Percentiles rank a stretch among this genome's conserved stretches.
Evolutionary conservation across 164 flowering plant genomes (phyloP).

Genomic region (Buxus sempervirens): DNA sequence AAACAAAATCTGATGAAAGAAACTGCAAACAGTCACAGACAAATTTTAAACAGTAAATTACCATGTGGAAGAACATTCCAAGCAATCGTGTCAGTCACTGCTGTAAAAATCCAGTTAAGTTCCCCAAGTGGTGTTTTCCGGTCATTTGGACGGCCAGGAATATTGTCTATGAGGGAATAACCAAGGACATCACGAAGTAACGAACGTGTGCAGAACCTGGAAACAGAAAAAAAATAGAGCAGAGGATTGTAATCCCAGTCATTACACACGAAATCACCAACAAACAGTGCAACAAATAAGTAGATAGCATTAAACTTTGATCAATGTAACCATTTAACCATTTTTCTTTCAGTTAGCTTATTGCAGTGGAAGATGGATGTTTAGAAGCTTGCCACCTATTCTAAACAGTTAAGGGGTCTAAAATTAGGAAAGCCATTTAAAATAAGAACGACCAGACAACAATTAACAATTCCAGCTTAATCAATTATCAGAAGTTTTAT

Average conservation of each 20-base stretch:
- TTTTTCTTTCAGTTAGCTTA: too few species aligned
- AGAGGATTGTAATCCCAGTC: background rate
- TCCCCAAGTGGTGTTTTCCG: constrained; percentile 94
- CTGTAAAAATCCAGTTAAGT: constrained; percentile 98
- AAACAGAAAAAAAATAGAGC: constrained; percentile 6
- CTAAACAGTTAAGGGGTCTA: too few species aligned
- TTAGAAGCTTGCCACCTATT: too few species aligned
- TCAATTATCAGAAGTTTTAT: too few species aligned
- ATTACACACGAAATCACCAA: background rate
- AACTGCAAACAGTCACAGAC: background rate
- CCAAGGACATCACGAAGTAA: constrained; percentile 72
- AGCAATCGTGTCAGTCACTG: constrained; percentile 97
- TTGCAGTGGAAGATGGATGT: too few species aligned
- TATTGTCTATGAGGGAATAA: constrained; percentile 75
- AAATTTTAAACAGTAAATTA: constrained; percentile 20
- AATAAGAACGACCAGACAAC: too few species aligned
- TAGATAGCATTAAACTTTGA: too few species aligned
- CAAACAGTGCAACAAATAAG: too few species aligned
- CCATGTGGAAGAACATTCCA: constrained; percentile 99
- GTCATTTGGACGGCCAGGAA: constrained; percentile 97
- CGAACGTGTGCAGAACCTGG: constrained; percentile 87
- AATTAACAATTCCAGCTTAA: too few species aligned
- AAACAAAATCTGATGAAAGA: background rate
- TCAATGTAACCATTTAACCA: too few species aligned
- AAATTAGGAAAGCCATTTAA: too few species aligned